Evolutionary conservation across 2,329 filamentous ascomycete species (phyloP).

Genomic region (Eutypella sp.): DNA sequence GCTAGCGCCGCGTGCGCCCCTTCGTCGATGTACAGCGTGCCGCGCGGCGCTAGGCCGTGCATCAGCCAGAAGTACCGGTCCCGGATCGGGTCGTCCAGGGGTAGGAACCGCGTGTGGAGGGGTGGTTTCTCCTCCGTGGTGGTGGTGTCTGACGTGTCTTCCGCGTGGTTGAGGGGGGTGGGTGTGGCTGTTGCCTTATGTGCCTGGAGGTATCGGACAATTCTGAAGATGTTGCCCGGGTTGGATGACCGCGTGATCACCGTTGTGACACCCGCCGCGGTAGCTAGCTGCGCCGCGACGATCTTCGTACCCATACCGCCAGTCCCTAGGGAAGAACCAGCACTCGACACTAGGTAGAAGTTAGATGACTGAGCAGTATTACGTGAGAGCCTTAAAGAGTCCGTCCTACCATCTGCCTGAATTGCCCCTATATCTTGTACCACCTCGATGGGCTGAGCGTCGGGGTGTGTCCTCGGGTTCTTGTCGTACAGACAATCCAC

Average conservation of each 20-base stretch:
- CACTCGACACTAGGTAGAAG: conserved; percentile 65
- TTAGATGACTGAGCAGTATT: not conserved
- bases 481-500: conserved; percentile 97
- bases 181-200: conserved; percentile 37
- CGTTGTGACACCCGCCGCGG: conserved; percentile 90
- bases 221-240: conserved; percentile 84
- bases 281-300: conserved; percentile 84
- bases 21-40: conserved; percentile 87
- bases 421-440: conserved; percentile 83
- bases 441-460: conserved; percentile 85
- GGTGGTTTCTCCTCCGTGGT: conserved; percentile 43
- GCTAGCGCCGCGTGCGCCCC: conserved; percentile 77
- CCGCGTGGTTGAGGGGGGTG: not conserved
- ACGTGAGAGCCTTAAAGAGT: not conserved
- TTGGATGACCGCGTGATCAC: conserved; percentile 93
- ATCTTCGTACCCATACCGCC: conserved; percentile 99
- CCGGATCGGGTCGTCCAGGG: conserved; percentile 76
- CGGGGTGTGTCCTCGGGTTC: conserved; percentile 79
- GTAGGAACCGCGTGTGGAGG: conserved; percentile 88
- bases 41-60: conserved; percentile 84
- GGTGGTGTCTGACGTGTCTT: not conserved
- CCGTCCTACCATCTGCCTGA: conserved; percentile 65
- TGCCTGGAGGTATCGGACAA: conserved; percentile 74
- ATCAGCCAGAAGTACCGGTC: conserved; percentile 97
- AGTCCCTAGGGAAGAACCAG: conserved; percentile 83